phyloP scores from a whole-genome alignment of 2,329 filamentous ascomycete genomes.

The Ilyonectria sp. region DNA sequence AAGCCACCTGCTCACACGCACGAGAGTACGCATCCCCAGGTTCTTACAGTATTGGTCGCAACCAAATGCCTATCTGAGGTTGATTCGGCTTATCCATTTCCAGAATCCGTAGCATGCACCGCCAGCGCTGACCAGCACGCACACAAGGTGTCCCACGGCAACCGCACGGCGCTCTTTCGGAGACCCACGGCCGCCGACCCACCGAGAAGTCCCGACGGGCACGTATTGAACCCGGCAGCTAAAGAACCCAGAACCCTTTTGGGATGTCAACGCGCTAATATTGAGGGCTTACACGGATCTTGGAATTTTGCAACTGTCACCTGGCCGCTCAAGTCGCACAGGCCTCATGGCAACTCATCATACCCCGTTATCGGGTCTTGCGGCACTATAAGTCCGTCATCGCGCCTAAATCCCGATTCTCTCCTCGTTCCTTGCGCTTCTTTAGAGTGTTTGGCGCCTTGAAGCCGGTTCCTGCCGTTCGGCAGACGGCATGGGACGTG shows the following conservation, averaged over 20 bases:
- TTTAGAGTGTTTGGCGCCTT: background rate
- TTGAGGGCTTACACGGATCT: background rate
- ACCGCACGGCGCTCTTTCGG: background rate
- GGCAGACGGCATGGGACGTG: background rate
- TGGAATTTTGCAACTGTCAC: background rate
- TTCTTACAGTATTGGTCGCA: background rate
- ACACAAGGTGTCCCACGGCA: background rate
- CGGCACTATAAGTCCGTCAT: background rate
- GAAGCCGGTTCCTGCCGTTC: background rate
- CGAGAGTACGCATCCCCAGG: background rate
- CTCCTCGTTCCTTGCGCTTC: background rate
- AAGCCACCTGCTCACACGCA: background rate
- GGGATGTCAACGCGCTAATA: slow-evolving; percentile 1
- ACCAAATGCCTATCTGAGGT: background rate
- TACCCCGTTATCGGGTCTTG: background rate
- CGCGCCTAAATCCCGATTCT: background rate
- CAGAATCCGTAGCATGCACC: background rate
- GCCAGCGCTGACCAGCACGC: background rate
- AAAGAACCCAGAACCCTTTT: background rate
- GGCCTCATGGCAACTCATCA: background rate
- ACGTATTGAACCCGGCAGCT: slow-evolving; percentile 14
- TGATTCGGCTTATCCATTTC: background rate
- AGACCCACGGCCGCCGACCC: background rate
- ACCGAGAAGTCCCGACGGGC: slow-evolving; percentile 21
- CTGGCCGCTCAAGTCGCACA: slow-evolving; percentile 1